phyloP scores from a whole-genome alignment of 768 basidiomycete genomes.

The Boletus fagicola region DNA sequence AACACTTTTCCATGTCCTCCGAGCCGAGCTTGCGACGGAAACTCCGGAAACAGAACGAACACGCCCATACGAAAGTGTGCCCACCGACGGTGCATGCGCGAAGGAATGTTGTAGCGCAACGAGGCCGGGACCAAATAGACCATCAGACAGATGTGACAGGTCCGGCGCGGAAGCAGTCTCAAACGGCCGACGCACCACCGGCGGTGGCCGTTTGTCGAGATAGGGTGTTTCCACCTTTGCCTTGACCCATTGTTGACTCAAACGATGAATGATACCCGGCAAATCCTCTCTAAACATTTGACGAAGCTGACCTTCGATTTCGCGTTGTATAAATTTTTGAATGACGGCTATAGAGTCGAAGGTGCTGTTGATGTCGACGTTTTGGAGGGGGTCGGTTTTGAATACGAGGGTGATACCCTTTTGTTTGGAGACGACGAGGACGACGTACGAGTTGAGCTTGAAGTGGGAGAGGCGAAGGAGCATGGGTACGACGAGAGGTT shows the following conservation, averaged over 20 bases:
- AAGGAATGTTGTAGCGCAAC: constrained; percentile 27
- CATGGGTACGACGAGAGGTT: constrained; percentile 97
- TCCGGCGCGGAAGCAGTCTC: constrained; percentile 48
- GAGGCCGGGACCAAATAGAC: constrained; percentile 9
- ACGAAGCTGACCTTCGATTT: constrained; percentile 94
- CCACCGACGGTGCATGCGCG: constrained; percentile 23
- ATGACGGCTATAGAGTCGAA: constrained; percentile 99
- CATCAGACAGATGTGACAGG: constrained; percentile 24
- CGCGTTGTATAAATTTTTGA: constrained; percentile 94
- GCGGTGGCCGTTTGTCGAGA: constrained; percentile 52
- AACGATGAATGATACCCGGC: constrained; percentile 92
- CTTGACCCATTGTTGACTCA: constrained; percentile 95
- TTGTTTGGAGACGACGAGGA: constrained; percentile 94
- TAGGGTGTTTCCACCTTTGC: constrained; percentile 94
- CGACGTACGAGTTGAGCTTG: constrained; percentile 91
- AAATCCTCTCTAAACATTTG: constrained; percentile 99
- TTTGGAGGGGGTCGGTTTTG: constrained; percentile 98
- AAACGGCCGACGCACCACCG: constrained; percentile 31
- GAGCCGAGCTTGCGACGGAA: constrained; percentile 37
- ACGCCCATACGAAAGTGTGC: constrained; percentile 20
- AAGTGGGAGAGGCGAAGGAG: constrained; percentile 95
- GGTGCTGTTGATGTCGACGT: constrained; percentile 95
- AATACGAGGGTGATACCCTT: constrained; percentile 99
- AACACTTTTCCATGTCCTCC: constrained; percentile 23
- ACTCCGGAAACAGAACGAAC: constrained; percentile 43